These are phyloP conservation scores for Trichosanthes truncata DNA, from an alignment of 306 rosid genomes.

Conservation along the genomic window DNA sequence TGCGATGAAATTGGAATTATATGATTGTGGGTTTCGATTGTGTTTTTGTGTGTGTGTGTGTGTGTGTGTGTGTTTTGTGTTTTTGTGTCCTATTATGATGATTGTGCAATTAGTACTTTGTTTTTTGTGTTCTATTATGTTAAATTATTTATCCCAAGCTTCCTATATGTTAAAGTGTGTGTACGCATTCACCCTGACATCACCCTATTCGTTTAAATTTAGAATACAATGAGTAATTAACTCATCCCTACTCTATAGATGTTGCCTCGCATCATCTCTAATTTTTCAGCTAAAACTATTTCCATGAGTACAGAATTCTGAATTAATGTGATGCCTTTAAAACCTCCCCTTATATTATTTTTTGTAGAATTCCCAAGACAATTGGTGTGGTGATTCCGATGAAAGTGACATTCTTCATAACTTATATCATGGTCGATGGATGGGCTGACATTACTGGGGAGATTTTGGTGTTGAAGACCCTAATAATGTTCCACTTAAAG, in stretches of 20 bases:
- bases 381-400: no score
- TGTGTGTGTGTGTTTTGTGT: no score
- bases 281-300: neutral
- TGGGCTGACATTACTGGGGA: no score
- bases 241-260: neutral
- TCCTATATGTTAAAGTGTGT: neutral
- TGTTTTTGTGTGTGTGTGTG: no score
- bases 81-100: no score
- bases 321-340: neutral
- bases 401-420: no score
- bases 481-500: no score
- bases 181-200: neutral
- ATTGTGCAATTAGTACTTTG: no score
- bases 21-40: constrained; percentile 13
- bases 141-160: neutral
- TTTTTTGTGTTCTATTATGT: neutral
- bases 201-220: neutral
- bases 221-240: neutral
- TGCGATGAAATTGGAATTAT: constrained; percentile 19
- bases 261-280: neutral
- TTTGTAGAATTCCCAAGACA: no score
- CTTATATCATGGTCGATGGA: no score
- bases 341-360: neutral
- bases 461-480: no score
- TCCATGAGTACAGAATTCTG: neutral